A percentile compares a stretch with the other conserved stretches of the same genome.
These are phyloP conservation scores for Helotiales sp. DNA, from an alignment of 2,329 filamentous ascomycete species.

Conservation along the genomic window DNA sequence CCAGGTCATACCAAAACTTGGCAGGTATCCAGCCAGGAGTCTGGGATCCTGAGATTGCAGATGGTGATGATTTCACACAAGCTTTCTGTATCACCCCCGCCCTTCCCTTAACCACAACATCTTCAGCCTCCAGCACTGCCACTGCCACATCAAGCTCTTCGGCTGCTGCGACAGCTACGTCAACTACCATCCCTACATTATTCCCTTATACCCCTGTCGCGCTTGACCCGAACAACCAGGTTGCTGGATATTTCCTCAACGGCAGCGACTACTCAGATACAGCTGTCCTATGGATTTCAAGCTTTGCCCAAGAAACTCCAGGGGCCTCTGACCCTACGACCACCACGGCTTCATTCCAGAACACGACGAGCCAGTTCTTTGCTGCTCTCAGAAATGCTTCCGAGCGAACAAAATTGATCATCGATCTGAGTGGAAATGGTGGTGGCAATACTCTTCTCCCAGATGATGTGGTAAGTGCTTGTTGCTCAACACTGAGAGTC, in stretches of 20 bases:
- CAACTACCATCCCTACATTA: neutral
- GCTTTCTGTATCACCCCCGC: slow-evolving; percentile 11
- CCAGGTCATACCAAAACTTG: neutral
- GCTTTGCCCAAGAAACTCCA: slow-evolving; percentile 1
- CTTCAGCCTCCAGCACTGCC: neutral
- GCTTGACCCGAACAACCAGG: slow-evolving; percentile 9
- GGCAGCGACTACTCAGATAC: slow-evolving; percentile 12
- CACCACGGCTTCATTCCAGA: neutral
- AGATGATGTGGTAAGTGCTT: slow-evolving; percentile 3
- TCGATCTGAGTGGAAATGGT: slow-evolving; percentile 17
- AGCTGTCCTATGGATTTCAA: slow-evolving; percentile 6
- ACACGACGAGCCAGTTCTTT: slow-evolving; percentile 7
- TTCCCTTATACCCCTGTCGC: slow-evolving; percentile 4
- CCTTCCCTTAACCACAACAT: neutral
- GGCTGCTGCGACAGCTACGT: neutral
- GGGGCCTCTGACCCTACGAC: neutral
- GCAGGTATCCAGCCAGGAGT: neutral
- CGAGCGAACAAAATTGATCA: slow-evolving; percentile 11
- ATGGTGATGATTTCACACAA: slow-evolving; percentile 11
- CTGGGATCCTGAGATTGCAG: slow-evolving; percentile 6
- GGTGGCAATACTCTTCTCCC: slow-evolving; percentile 13
- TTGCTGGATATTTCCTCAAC: slow-evolving; percentile 17
- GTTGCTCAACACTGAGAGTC: neutral
- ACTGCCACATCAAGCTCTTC: neutral
- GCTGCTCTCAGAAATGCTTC: neutral